A percentile compares a stretch with the other conserved stretches of the same genome.
phyloP scores from a whole-genome alignment of 2,329 filamentous ascomycete species.

The Cyanodermella asteris region DNA sequence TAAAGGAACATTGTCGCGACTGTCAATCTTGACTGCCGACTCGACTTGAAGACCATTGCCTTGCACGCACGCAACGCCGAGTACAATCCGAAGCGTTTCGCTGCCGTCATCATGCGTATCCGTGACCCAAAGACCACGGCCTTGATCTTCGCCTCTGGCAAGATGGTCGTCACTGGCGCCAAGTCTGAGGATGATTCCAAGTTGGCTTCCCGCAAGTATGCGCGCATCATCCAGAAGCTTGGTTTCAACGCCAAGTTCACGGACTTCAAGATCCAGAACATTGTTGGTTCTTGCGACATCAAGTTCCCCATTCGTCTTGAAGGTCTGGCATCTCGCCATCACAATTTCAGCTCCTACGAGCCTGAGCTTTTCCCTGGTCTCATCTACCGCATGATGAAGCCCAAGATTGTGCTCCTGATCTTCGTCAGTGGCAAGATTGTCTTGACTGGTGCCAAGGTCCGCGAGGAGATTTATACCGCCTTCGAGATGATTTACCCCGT shows the following conservation, averaged over 20 bases:
- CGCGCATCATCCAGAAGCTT: slow-evolving; percentile 97
- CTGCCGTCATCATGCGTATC: slow-evolving; percentile 98
- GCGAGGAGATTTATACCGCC: slow-evolving; percentile 92
- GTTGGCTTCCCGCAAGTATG: slow-evolving; percentile 90
- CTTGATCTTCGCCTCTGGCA: slow-evolving; percentile 91
- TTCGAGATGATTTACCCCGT: slow-evolving; percentile 97
- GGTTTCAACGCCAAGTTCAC: slow-evolving; percentile 99
- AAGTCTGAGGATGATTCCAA: slow-evolving; percentile 97
- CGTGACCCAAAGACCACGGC: slow-evolving; percentile 97
- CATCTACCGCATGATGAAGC: slow-evolving; percentile 99
- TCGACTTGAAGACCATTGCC: slow-evolving; percentile 97
- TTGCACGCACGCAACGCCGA: slow-evolving; percentile 95
- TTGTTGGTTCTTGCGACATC: slow-evolving; percentile 96
- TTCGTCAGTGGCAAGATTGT: slow-evolving; percentile 98
- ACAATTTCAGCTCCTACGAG: slow-evolving; percentile 98
- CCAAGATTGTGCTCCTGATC: slow-evolving; percentile 93
- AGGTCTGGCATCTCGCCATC: slow-evolving; percentile 85
- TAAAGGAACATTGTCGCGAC: slow-evolving; percentile 96
- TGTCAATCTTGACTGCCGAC: slow-evolving; percentile 89
- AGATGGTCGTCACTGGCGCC: slow-evolving; percentile 97
- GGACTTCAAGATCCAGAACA: slow-evolving; percentile 99
- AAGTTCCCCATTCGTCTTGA: slow-evolving; percentile 97
- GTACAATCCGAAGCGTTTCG: slow-evolving; percentile 99
- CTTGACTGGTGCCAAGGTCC: slow-evolving; percentile 88
- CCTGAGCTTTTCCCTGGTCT: slow-evolving; percentile 96